A percentile compares a stretch with the other conserved stretches of the same genome.
These are phyloP conservation scores for Spergularia bocconei DNA, from an alignment of 148 eudicot species.

Conservation along the genomic window DNA sequence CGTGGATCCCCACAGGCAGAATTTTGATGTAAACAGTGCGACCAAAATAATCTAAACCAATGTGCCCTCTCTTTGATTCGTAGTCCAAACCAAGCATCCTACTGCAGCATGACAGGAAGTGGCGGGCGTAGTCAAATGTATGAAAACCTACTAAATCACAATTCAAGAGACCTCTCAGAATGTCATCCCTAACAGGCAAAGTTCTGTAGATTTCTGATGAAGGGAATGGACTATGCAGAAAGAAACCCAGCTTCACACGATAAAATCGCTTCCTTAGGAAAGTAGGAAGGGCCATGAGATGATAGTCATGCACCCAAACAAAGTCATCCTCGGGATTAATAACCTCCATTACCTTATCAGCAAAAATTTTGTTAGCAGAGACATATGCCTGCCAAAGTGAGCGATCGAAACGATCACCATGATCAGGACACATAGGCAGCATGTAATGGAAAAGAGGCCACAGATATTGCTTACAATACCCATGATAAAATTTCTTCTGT, in stretches of 20 bases:
- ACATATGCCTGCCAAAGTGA: conserved; percentile 74
- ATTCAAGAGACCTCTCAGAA: conserved; percentile 64
- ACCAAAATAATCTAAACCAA: conserved; percentile 76
- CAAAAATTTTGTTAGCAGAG: conserved; percentile 67
- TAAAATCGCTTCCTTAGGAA: conserved; percentile 62
- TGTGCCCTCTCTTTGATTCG: conserved; percentile 75
- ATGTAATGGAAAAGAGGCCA: conserved; percentile 89
- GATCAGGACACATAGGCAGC: conserved; percentile 71
- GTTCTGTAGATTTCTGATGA: conserved; percentile 75
- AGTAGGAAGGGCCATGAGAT: conserved; percentile 67
- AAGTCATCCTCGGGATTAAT: conserved; percentile 68
- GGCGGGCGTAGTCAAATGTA: conserved; percentile 78
- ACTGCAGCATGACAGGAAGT: conserved; percentile 74
- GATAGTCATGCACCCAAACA: conserved; percentile 79
- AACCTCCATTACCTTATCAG: conserved; percentile 75
- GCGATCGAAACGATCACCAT: conserved; percentile 79
- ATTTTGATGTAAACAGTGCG: conserved; percentile 71
- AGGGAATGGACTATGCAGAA: conserved; percentile 77
- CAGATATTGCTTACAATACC: conserved; percentile 69
- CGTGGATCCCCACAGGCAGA: conserved; percentile 68
- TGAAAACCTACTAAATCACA: conserved; percentile 74
- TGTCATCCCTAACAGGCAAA: conserved; percentile 72
- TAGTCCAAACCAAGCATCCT: conserved; percentile 80
- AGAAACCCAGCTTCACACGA: conserved; percentile 69
- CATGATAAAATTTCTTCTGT: conserved; percentile 50